Base-by-base conservation (phyloP, 2,329 filamentous ascomycete species). In the Penicillium expansum region DNA sequence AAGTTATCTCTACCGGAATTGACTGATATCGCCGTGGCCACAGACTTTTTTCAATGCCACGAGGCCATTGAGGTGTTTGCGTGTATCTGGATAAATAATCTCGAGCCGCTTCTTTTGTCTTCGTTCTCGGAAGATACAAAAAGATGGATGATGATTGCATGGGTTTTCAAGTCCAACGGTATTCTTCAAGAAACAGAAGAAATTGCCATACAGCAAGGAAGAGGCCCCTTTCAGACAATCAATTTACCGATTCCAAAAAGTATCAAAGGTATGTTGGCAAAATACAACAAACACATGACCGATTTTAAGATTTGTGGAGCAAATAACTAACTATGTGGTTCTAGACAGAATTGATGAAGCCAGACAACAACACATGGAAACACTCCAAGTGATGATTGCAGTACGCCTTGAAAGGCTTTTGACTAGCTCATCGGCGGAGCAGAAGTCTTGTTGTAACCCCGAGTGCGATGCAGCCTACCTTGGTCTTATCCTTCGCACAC, bases 61-160 rank as follows among this genome's bases (percentile, higher is more conserved):
- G 51, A 54, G 27, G 33, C 30, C 2, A 7, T 48, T 1, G 33
- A 39, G 20, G 4, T 48, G 2, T 24, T 24, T 18, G 35, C 43
- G 22, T 29, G 8, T 13, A 32, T 6, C 0, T 53, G 42, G 51
- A 24, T 48, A 29, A 3, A 32, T 24, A 5, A 16, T 3, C 24
- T 47, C 1, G 10, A n/a, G 9, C 3, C 18, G 7, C 8, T 5
- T 18, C 1, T n/a, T 33, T 16, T 10, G 20, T 8, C 14, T 9
- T 14, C 5, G 1, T 24, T 32, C 8, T 42, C 27, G 11, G n/a
- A 32, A 33, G 14, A 48, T 9, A 37, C 16, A 10, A 35, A 27
- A 35, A 20, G 5, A 1, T 52, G 49, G 39, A 35, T 52, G 3
- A 45, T 44, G 30, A 45, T 52, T n/a, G 30, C 49, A 4, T 44